phyloP scores from a whole-genome alignment of 768 basidiomycete species.

The Tephrocybe rancida region DNA sequence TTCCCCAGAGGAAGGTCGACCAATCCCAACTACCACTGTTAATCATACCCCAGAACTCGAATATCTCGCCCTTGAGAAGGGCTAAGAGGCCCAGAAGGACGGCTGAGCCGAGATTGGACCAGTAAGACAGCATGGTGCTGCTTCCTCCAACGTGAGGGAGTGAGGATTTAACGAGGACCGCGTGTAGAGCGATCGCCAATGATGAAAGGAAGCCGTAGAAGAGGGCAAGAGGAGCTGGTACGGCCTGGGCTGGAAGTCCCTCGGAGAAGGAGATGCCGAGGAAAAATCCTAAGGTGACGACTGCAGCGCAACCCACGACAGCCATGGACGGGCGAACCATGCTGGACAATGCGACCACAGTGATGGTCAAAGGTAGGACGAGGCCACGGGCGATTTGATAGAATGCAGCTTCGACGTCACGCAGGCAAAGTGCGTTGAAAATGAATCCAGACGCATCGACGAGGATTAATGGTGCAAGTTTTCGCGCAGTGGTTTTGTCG shows the following conservation, averaged over 20 bases:
- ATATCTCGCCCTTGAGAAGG: slow-evolving; percentile 66
- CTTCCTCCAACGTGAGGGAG: slow-evolving; percentile 70
- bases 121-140: slow-evolving; percentile 75
- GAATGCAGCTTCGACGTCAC: slow-evolving; percentile 73
- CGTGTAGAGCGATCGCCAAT: slow-evolving; percentile 73
- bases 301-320: slow-evolving; percentile 63
- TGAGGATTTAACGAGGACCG: slow-evolving; percentile 78
- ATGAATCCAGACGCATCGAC: slow-evolving; percentile 40
- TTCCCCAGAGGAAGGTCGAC: slow-evolving; percentile 31
- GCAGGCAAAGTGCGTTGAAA: slow-evolving; percentile 26
- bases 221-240: slow-evolving; percentile 58
- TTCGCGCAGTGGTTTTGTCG: slow-evolving; percentile 19
- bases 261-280: slow-evolving; percentile 46
- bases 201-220: slow-evolving; percentile 71
- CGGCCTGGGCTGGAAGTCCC: slow-evolving; percentile 45
- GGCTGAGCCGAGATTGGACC: slow-evolving; percentile 71
- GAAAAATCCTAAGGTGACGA: slow-evolving; percentile 81
- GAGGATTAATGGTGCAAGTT: slow-evolving; percentile 30
- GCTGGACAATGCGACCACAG: slow-evolving; percentile 65
- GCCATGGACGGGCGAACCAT: slow-evolving; percentile 57
- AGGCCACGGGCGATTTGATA: slow-evolving; percentile 83
- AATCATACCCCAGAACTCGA: slow-evolving; percentile 51
- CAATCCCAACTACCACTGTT: slow-evolving; percentile 24
- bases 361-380: slow-evolving; percentile 77
- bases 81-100: slow-evolving; percentile 60